Evolutionary conservation across 2,329 filamentous ascomycete genomes (phyloP).

Genomic region (Boeremia exigua): DNA sequence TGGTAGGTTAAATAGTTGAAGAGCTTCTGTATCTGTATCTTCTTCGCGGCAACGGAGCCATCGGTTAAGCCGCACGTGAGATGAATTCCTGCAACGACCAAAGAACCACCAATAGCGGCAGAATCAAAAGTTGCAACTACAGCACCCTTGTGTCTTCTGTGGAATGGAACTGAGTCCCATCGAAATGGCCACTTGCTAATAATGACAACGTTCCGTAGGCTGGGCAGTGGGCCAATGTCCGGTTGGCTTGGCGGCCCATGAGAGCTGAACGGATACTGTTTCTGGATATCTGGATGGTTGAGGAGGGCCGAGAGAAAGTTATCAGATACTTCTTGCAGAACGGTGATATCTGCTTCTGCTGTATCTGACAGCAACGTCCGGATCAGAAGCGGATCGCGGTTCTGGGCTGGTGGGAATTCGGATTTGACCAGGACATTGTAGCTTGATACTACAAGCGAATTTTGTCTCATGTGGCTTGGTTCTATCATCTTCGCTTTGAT

Average conservation of each 20-base stretch:
- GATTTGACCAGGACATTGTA: conserved; percentile 55
- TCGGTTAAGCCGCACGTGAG: conserved; percentile 68
- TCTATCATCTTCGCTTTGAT: background rate
- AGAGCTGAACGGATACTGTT: conserved; percentile 62
- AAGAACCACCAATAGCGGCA: conserved; percentile 45
- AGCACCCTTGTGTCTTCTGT: conserved; percentile 64
- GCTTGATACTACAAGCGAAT: conserved; percentile 45
- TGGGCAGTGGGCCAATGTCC: conserved; percentile 63
- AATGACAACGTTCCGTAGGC: conserved; percentile 66
- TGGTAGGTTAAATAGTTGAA: conserved; percentile 53
- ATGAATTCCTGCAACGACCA: conserved; percentile 65
- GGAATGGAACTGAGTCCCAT: conserved; percentile 63
- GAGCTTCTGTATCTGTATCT: conserved; percentile 61
- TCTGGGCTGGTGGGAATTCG: conserved; percentile 42
- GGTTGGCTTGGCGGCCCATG: conserved; percentile 62
- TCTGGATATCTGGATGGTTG: conserved; percentile 52
- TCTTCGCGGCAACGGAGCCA: conserved; percentile 63
- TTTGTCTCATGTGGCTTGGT: conserved; percentile 2
- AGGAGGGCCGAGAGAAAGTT: conserved; percentile 66
- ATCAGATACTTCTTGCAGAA: conserved; percentile 70
- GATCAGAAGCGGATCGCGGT: conserved; percentile 48
- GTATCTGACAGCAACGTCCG: conserved; percentile 41
- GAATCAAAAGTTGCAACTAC: conserved; percentile 55
- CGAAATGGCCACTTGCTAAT: conserved; percentile 63
- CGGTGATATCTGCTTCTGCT: conserved; percentile 48